Percentiles rank a stretch among this genome's conserved stretches.
Conservation (phyloP, 139 green algal species). For the Tetraselmis chui region DNA sequence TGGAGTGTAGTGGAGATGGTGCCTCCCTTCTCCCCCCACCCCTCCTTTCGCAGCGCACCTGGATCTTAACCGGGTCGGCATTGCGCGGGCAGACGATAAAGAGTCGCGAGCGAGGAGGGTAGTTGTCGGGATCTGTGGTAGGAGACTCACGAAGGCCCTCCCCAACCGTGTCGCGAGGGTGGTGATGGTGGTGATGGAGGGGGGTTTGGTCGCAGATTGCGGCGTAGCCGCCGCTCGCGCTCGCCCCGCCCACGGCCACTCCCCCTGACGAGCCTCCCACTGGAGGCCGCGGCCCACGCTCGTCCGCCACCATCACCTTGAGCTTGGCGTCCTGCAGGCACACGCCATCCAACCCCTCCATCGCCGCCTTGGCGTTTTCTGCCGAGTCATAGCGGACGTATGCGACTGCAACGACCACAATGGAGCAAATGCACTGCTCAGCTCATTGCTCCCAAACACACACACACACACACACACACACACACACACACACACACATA, state of each 20-base stretch:
- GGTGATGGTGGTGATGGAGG: no score
- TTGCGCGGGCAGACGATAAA: slow-evolving; percentile 89
- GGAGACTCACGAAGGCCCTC: slow-evolving; percentile 1
- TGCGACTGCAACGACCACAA: slow-evolving; percentile 48
- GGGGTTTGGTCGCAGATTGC: neutral
- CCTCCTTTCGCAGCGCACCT: slow-evolving; percentile 52
- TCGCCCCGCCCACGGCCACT: neutral
- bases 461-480: no score
- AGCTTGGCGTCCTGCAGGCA: slow-evolving; percentile 82
- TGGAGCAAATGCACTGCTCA: neutral
- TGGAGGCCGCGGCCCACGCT: slow-evolving; percentile 30
- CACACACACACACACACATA: no score
- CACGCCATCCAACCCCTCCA: slow-evolving; percentile 76
- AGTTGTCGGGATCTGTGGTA: slow-evolving; percentile 77
- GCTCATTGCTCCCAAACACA: no score
- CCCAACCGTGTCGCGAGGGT: no score
- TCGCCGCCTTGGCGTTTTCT: slow-evolving; percentile 63
- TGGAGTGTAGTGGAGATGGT: no score
- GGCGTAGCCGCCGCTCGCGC: neutral
- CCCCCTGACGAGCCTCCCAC: neutral
- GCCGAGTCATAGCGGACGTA: slow-evolving; percentile 85
- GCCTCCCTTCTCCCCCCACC: no score
- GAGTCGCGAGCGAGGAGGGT: slow-evolving; percentile 68
- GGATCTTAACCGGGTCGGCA: slow-evolving; percentile 55
- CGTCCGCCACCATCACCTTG: slow-evolving; percentile 84